Percentiles rank a stretch among this genome's conserved stretches.
These are phyloP conservation scores for Sporothrix pseudoabietina DNA, from an alignment of 2,329 filamentous ascomycete genomes.

Conservation along the genomic window DNA sequence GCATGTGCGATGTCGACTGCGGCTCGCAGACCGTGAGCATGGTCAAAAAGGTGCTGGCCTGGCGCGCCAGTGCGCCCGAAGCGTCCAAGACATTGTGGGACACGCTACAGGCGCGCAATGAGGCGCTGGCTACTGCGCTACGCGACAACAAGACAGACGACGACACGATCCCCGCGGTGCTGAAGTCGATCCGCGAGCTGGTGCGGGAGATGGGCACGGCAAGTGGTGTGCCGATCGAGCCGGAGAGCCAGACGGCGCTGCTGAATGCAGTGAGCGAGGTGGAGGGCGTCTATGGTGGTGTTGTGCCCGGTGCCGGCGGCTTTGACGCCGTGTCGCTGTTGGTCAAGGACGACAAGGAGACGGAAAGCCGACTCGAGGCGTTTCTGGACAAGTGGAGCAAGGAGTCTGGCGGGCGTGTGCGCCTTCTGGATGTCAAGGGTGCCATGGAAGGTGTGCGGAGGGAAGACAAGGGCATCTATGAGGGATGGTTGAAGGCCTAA, in stretches of 20 bases:
- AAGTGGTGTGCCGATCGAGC: constrained; percentile 86
- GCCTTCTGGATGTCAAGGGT: constrained; percentile 68
- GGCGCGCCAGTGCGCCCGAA: constrained; percentile 67
- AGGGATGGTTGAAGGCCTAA: constrained; percentile 28
- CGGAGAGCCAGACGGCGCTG: constrained; percentile 77
- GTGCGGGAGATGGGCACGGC: constrained; percentile 75
- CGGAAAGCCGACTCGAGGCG: constrained; percentile 59
- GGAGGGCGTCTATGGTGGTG: constrained; percentile 82
- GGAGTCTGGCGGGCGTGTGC: constrained; percentile 63
- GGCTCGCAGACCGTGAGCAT: constrained; percentile 92
- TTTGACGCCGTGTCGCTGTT: constrained; percentile 87
- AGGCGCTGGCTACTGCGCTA: constrained; percentile 67
- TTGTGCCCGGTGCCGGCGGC: constrained; percentile 91
- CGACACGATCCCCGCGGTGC: constrained; percentile 41
- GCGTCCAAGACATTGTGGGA: constrained; percentile 74
- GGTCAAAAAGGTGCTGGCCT: constrained; percentile 88
- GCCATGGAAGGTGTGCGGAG: constrained; percentile 67
- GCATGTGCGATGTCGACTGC: constrained; percentile 96
- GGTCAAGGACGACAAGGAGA: constrained; percentile 70
- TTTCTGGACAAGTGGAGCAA: constrained; percentile 68
- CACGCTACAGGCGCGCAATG: constrained; percentile 72
- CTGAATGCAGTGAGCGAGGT: constrained; percentile 76
- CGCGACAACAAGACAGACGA: constrained; percentile 44
- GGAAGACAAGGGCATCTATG: constrained; percentile 51
- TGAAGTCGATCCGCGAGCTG: constrained; percentile 57